A percentile compares a stretch with the other conserved stretches of the same genome.
These are phyloP conservation scores for Metschnikowia koreensis DNA, from an alignment of 805 yeast species.

Conservation along the genomic window DNA sequence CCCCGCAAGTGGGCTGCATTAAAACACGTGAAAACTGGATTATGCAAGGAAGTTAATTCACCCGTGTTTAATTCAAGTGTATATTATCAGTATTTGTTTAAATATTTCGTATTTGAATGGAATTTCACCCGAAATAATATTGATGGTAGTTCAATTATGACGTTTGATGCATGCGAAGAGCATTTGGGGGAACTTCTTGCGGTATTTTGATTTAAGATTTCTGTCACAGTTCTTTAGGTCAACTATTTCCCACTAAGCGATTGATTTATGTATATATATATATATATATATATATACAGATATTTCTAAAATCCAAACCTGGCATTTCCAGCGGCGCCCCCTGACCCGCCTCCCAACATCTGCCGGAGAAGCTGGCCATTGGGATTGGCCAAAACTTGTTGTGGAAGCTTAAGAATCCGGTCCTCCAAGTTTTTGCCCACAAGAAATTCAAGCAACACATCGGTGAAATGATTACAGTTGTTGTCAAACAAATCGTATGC, in stretches of 20 bases:
- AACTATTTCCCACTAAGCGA: too few relatives aligned
- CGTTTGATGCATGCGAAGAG: too few relatives aligned
- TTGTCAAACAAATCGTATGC: conserved; percentile 58
- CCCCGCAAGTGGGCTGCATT: conserved; percentile 2
- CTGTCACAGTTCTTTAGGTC: too few relatives aligned
- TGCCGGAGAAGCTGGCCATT: conserved; percentile 35
- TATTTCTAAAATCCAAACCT: conserved; percentile 11
- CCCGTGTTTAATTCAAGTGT: neutral
- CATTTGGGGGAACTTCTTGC: too few relatives aligned
- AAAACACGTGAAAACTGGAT: neutral
- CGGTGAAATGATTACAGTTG: conserved; percentile 68
- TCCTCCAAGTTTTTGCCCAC: conserved; percentile 56
- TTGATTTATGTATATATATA: too few relatives aligned
- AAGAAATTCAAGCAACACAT: conserved; percentile 54
- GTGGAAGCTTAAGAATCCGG: conserved; percentile 52
- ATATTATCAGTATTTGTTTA: neutral
- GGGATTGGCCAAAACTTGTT: conserved; percentile 43
- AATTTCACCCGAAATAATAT: too few relatives aligned
- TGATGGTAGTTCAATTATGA: too few relatives aligned
- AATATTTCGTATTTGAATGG: too few relatives aligned
- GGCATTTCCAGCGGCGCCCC: conserved; percentile 16
- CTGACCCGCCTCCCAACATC: conserved; percentile 28
- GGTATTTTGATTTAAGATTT: too few relatives aligned
- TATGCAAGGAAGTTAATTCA: neutral
- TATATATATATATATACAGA: too few relatives aligned